A percentile compares a stretch with the other conserved stretches of the same genome.
Evolutionary conservation across 169 alveolate species (phyloP).

Genomic region (Plasmodium chabaudi): DNA sequence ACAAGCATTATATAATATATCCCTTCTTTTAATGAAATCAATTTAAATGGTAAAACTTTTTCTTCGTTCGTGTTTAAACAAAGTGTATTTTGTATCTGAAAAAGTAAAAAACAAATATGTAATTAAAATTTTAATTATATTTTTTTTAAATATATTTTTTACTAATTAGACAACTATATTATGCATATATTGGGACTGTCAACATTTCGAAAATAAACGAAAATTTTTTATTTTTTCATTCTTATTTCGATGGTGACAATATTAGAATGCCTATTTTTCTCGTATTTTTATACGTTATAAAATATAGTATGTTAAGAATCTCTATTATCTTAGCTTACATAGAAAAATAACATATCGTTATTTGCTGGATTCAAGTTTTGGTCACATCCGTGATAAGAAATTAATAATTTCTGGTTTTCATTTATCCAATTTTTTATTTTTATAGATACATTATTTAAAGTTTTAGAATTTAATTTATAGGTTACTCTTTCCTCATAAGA

Average conservation of each 20-base stretch:
- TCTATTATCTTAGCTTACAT: conserved; percentile 14
- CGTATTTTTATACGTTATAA: neutral
- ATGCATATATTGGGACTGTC: no score
- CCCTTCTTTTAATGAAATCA: conserved; percentile 50
- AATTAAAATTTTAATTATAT: no score
- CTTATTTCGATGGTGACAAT: no score
- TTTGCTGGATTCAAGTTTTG: conserved; percentile 12
- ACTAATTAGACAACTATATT: no score
- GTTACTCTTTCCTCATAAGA: conserved; percentile 39
- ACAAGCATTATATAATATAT: conserved; percentile 34
- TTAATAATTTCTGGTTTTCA: conserved; percentile 40
- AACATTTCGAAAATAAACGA: no score
- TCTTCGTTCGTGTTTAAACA: conserved; percentile 44
- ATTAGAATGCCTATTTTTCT: neutral
- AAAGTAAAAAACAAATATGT: neutral
- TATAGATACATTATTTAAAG: conserved; percentile 45
- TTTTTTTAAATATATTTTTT: no score
- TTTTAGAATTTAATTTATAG: conserved; percentile 50
- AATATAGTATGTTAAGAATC: neutral
- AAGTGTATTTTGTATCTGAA: conserved; percentile 31
- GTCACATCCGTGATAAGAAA: conserved; percentile 28
- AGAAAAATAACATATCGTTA: conserved; percentile 29
- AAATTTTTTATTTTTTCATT: no score
- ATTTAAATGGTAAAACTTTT: conserved; percentile 33
- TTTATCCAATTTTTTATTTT: conserved; percentile 62